phyloP scores from a whole-genome alignment of 2,329 filamentous ascomycete species.

The Sarocladium brachiariae region DNA sequence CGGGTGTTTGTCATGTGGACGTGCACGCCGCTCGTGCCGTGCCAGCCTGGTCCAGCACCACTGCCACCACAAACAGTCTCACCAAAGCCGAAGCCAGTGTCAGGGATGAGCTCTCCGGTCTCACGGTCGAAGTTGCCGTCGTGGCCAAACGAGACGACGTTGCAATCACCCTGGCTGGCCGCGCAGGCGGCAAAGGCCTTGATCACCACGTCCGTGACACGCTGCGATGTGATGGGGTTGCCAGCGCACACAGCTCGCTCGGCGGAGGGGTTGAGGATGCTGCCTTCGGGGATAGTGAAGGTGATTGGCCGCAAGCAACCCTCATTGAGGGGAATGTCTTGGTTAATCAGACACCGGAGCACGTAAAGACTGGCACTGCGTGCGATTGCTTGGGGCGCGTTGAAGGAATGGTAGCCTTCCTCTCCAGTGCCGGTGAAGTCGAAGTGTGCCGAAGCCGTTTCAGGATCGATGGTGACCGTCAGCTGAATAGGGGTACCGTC shows the following conservation, averaged over 20 bases:
- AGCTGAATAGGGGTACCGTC: constrained; percentile 74
- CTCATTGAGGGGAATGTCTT: constrained; percentile 28
- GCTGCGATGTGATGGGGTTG: constrained; percentile 28
- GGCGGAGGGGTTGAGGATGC: constrained; percentile 66
- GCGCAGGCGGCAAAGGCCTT: constrained; percentile 70
- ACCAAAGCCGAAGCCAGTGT: constrained; percentile 69
- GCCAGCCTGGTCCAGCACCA: constrained; percentile 66
- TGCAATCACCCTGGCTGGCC: constrained; percentile 71
- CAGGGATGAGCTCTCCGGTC: constrained; percentile 17
- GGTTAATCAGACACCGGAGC: constrained; percentile 25
- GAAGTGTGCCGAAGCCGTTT: constrained; percentile 70
- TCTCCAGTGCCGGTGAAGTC: constrained; percentile 25
- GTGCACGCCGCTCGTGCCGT: constrained; percentile 66
- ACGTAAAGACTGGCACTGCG: constrained; percentile 21
- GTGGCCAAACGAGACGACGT: constrained; percentile 75
- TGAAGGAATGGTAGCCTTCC: constrained; percentile 21
- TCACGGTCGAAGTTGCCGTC: constrained; percentile 30
- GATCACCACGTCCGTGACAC: constrained; percentile 59
- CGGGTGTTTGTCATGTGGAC: constrained; percentile 79
- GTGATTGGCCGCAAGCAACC: constrained; percentile 41
- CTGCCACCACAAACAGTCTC: constrained; percentile 72
- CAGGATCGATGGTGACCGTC: constrained; percentile 65
- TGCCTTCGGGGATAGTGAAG: constrained; percentile 61
- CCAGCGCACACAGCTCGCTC: constrained; percentile 23
- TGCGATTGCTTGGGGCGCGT: constrained; percentile 15